phyloP scores from a whole-genome alignment of 257 asterid species.

The Gentiana straminea region DNA sequence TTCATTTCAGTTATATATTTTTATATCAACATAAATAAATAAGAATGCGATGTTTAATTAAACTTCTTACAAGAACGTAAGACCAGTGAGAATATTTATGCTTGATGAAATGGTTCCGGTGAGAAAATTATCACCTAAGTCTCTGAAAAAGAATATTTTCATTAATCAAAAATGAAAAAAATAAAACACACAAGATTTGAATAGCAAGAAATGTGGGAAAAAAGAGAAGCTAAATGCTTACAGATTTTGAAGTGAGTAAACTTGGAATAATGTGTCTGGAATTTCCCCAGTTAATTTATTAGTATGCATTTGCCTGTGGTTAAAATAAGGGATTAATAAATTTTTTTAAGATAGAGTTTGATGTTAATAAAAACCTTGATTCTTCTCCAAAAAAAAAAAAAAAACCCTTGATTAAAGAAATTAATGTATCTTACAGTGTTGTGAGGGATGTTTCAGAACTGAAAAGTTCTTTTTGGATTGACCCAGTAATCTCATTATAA shows the following conservation, averaged over 20 bases:
- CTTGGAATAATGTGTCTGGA: constrained; percentile 60
- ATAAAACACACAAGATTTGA: neutral
- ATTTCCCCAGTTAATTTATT: constrained; percentile 62
- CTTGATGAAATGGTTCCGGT: constrained; percentile 43
- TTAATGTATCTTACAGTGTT: constrained; percentile 50
- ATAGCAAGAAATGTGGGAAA: neutral
- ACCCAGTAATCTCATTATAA: constrained; percentile 74
- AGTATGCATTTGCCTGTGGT: constrained; percentile 57
- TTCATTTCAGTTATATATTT: too few species aligned
- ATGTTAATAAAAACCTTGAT: too few species aligned
- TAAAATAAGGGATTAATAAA: neutral
- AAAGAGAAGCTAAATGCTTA: constrained; percentile 32
- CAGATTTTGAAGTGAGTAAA: constrained; percentile 83
- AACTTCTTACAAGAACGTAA: constrained; percentile 4
- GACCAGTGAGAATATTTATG: constrained; percentile 61
- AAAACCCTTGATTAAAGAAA: too few species aligned
- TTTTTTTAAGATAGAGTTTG: too few species aligned
- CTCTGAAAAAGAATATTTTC: constrained; percentile 27
- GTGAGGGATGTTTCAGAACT: constrained; percentile 59
- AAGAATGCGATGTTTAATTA: too few species aligned
- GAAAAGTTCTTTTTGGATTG: constrained; percentile 52
- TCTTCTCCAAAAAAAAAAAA: too few species aligned
- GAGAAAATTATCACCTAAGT: constrained; percentile 69
- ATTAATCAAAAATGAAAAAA: neutral
- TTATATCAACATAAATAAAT: too few species aligned